Evolutionary conservation across 1,284 basidiomycete genomes (phyloP).

Genomic region (Xerocomus nothofagi): DNA sequence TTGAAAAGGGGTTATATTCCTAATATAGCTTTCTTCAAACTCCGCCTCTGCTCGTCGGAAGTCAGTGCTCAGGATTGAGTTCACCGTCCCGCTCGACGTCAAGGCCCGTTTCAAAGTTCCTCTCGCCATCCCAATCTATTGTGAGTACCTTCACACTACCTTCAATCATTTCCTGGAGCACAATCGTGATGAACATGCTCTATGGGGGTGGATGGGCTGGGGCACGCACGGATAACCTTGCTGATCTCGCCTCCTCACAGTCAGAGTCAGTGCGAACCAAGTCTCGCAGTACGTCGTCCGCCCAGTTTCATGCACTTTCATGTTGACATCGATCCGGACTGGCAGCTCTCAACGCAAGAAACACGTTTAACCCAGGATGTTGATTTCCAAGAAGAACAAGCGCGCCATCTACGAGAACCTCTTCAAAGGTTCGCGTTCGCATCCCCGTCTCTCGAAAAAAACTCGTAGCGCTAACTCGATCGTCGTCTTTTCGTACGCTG

Average conservation of each 20-base stretch:
- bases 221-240: constrained; percentile 17
- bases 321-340: constrained; percentile 1
- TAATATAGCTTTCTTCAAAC: constrained; percentile 18
- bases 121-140: constrained; percentile 7
- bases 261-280: constrained; percentile 22
- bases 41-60: constrained; percentile 20
- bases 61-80: constrained; percentile 8
- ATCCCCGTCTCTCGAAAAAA: too few relatives aligned
- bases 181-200: neutral
- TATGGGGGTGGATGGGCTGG: constrained; percentile 24
- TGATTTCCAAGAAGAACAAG: constrained; percentile 83
- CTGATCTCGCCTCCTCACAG: constrained; percentile 19
- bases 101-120: constrained; percentile 19
- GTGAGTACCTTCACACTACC: constrained; percentile 20
- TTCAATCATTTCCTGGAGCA: neutral
- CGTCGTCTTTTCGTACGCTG: neutral
- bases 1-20: constrained; percentile 12
- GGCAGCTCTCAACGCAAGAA: constrained; percentile 45
- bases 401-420: constrained; percentile 94
- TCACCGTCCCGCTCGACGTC: constrained; percentile 31
- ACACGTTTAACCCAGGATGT: constrained; percentile 65
- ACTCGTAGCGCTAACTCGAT: constrained; percentile 3
- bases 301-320: neutral
- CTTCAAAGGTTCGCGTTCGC: constrained; percentile 80
- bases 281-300: constrained; percentile 25